These are phyloP conservation scores for Berkeleyomyces basicola DNA, from an alignment of 2,329 filamentous ascomycete genomes.

Conservation along the genomic window DNA sequence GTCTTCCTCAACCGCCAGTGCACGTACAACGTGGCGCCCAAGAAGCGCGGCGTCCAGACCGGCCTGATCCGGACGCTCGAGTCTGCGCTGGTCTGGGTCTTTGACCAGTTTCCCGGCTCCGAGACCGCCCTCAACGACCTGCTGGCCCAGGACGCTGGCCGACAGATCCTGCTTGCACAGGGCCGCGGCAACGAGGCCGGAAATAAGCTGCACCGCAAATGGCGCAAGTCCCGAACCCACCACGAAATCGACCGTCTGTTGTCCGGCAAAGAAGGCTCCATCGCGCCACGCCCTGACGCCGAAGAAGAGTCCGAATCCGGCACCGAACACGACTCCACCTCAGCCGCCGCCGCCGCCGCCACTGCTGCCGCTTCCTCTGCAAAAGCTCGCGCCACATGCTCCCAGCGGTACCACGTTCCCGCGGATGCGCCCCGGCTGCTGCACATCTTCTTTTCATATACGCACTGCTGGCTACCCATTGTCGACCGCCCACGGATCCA, in stretches of 20 bases:
- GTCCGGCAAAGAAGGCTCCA: slow-evolving; percentile 26
- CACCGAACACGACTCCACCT: not conserved
- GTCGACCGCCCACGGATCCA: slow-evolving; percentile 49
- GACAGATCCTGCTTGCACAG: slow-evolving; percentile 33
- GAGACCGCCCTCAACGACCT: slow-evolving; percentile 41
- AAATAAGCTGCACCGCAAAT: slow-evolving; percentile 42
- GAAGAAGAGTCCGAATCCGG: slow-evolving; percentile 22
- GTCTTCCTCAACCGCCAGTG: slow-evolving; percentile 45
- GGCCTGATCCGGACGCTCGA: slow-evolving; percentile 64
- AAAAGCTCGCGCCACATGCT: not conserved
- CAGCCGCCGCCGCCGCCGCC: not conserved
- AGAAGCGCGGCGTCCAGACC: slow-evolving; percentile 65
- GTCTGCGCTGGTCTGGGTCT: slow-evolving; percentile 48
- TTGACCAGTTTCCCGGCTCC: slow-evolving; percentile 41
- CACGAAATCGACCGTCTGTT: slow-evolving; percentile 46
- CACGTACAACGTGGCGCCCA: slow-evolving; percentile 55
- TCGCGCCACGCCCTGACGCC: slow-evolving; percentile 20
- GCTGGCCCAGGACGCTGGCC: slow-evolving; percentile 29
- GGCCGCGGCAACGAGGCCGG: slow-evolving; percentile 27
- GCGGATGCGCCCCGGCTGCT: slow-evolving; percentile 42
- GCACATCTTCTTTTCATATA: slow-evolving; percentile 60
- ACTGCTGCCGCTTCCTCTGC: not conserved
- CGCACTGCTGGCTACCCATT: slow-evolving; percentile 61
- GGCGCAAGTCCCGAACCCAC: slow-evolving; percentile 46
- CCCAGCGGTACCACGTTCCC: slow-evolving; percentile 25